Percentiles rank a stretch among this genome's conserved stretches.
phyloP scores from a whole-genome alignment of 129 eudicot species.

The sunflower (Helianthus annuus) region DNA sequence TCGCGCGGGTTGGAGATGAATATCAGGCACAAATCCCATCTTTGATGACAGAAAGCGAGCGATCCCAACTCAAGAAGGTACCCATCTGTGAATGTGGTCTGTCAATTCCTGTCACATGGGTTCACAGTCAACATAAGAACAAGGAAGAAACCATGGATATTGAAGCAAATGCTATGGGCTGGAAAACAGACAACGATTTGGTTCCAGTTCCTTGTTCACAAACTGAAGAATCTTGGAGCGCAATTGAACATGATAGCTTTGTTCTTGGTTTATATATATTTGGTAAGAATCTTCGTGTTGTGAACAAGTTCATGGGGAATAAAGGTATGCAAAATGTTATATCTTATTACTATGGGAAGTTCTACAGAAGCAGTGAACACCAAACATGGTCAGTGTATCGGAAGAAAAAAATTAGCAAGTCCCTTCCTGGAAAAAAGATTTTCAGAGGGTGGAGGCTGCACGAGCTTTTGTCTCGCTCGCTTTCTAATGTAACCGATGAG shows the following conservation, averaged over 20 bases:
- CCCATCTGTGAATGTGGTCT: conserved; percentile 24
- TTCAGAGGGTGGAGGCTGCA: no score
- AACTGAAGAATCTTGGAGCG: conserved; percentile 43
- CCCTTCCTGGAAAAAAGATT: no score
- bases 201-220: conserved; percentile 42
- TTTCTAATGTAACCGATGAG: no score
- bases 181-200: conserved; percentile 3
- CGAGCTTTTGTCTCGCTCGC: no score
- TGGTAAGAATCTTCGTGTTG: conserved; percentile 55
- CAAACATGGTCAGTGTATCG: conserved; percentile 46
- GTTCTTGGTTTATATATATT: conserved; percentile 57
- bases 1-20: no score
- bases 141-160: conserved; percentile 34
- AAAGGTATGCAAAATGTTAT: conserved; percentile 44
- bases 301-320: conserved; percentile 45
- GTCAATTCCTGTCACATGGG: no score
- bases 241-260: conserved; percentile 50
- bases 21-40: conserved; percentile 56
- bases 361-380: conserved; percentile 42
- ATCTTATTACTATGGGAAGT: conserved; percentile 49
- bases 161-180: conserved; percentile 15
- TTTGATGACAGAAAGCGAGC: conserved; percentile 33
- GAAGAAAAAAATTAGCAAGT: no score
- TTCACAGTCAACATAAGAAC: conserved; percentile 22
- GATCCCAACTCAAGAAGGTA: conserved; percentile 16